Evolutionary conservation across 441 rosid species (phyloP), one percentile per base, ranked within the genome.

Genomic region (Sinapis alba): DNA sequence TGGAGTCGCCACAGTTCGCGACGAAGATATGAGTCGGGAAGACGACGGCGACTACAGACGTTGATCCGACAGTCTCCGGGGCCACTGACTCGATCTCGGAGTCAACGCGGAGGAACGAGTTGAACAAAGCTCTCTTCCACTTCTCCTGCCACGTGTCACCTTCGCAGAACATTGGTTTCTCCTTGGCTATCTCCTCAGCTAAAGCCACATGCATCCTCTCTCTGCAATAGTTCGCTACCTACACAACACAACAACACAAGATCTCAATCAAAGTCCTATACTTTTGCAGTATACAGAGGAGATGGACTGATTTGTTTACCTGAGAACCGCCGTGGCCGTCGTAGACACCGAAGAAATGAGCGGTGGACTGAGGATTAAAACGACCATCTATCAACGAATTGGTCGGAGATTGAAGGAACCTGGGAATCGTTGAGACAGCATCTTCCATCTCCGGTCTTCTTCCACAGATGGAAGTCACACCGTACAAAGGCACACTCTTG

Each of bases 371-470:
- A 45, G 78, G 78, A 74, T 81, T 71, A 38, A 72, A 75, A 38
- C 60, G 80, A 68, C 80, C 79, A 56, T 73, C 83, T 56, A 77
- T 41, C 62, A 86, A 53, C 72, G 80, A 79, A 15, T 58, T 68
- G 16, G 76, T 70, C 1, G 81, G 81, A 72, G 84, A 78, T 10
- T 81, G 76, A 61, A 84, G 50, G 82, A 85, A 81, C 28, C 80
- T 77, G 11, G 90, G 93, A 8, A 85, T 62, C 12, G 79, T 63
- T 3, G 84, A 83, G 6, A 83, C 80, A 68, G 89, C 84, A 83
- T 89, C 94, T 82, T 89, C 94, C 94, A 89, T 89, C 80, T 89
- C 94, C 6, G 90, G 88, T 69, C 92, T 79, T 77, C 85, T 84
- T 71, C 92, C 94, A 47, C 89, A 81, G 11, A 86, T 65, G 51